Conservation (phyloP, 495 filamentous ascomycete genomes). For the Clavariopsis aquatica region DNA sequence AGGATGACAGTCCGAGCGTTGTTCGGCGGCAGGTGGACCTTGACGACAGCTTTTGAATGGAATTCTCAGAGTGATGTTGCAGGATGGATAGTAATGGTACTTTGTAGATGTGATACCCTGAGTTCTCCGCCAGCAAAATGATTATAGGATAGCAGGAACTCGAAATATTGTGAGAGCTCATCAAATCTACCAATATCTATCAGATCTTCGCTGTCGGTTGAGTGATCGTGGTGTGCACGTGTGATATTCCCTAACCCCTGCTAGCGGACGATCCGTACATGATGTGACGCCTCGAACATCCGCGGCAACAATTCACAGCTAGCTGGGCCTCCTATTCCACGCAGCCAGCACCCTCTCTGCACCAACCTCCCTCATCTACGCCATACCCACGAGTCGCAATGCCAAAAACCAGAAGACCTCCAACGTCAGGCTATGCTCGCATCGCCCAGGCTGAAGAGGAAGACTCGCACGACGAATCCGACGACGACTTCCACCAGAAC, state of each 20-base stretch:
- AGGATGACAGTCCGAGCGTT: constrained; percentile 65
- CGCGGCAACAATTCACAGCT: constrained; percentile 1
- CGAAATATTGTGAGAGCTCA: no score
- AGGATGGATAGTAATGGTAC: not conserved
- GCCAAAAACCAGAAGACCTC: constrained; percentile 62
- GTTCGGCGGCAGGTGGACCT: constrained; percentile 48
- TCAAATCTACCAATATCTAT: no score
- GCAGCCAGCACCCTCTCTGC: not conserved
- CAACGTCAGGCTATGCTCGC: constrained; percentile 87
- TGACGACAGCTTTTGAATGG: constrained; percentile 38
- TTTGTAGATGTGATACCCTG: not conserved
- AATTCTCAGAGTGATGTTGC: not conserved
- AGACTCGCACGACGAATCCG: constrained; percentile 67
- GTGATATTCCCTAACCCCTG: not conserved
- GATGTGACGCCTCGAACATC: not conserved
- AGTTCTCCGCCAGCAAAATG: no score
- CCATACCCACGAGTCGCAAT: constrained; percentile 19
- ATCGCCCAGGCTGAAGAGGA: constrained; percentile 86
- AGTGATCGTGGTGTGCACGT: constrained; percentile 11
- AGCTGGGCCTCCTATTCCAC: not conserved
- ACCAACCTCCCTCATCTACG: not conserved
- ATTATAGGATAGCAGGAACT: no score
- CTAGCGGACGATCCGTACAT: constrained; percentile 2
- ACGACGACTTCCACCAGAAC: constrained; percentile 51
- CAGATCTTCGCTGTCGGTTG: no score